Conservation (phyloP, 345 rosid species). For the Rubroshorea leprosula region DNA sequence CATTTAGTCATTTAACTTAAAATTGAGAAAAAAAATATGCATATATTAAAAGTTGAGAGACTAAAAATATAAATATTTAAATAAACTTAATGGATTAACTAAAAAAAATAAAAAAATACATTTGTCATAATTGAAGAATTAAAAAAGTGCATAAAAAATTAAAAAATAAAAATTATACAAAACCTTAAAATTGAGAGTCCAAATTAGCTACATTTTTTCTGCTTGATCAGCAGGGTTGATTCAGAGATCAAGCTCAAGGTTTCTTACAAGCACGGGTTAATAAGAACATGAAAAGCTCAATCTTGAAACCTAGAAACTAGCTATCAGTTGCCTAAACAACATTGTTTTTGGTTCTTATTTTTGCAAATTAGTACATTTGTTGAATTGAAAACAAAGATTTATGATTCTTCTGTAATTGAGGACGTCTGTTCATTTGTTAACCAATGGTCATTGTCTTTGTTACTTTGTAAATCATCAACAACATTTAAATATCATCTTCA, state of each 20-base stretch:
- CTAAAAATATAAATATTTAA: too few species aligned
- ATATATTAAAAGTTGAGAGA: too few species aligned
- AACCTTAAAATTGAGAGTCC: too few species aligned
- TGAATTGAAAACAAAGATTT: constrained; percentile 23
- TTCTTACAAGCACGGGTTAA: constrained; percentile 20
- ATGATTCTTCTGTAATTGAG: constrained; percentile 36
- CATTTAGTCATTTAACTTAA: too few species aligned
- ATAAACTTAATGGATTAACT: too few species aligned
- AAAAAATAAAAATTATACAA: too few species aligned
- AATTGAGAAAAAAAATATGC: too few species aligned
- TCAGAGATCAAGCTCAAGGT: constrained; percentile 37
- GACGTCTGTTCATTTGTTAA: constrained; percentile 26
- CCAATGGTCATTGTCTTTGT: constrained; percentile 18
- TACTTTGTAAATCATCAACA: constrained; percentile 18
- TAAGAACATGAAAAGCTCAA: constrained; percentile 8
- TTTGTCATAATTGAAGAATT: too few species aligned
- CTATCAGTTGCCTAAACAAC: constrained; percentile 14
- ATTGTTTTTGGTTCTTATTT: constrained; percentile 25
- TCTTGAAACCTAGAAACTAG: constrained; percentile 7
- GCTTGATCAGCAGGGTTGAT: constrained; percentile 38
- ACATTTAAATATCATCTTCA: background rate
- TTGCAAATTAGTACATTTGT: constrained; percentile 15
- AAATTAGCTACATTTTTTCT: too few species aligned
- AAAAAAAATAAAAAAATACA: too few species aligned
- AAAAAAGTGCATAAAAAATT: too few species aligned